Conservation (phyloP, 331 rosid species). For the Malus hybrid region DNA sequence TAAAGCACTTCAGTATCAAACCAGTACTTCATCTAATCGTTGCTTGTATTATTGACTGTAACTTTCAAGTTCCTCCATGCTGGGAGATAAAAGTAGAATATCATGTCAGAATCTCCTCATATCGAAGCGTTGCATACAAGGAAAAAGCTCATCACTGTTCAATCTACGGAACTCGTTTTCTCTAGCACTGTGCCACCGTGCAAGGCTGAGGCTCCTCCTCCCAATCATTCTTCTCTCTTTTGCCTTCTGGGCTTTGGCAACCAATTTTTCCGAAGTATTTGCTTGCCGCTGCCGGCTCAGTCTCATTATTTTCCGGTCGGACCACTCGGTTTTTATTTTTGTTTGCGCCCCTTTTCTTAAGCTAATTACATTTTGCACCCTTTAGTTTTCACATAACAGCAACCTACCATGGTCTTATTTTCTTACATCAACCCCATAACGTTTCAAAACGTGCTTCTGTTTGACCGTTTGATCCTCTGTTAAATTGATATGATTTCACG, state of each 20-base stretch:
- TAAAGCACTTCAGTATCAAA: no score
- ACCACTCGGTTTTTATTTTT: no score
- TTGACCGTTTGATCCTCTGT: no score
- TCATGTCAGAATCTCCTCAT: background rate
- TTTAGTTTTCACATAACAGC: no score
- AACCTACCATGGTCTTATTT: no score
- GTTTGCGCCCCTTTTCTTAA: no score
- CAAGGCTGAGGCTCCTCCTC: background rate
- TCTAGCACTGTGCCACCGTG: background rate
- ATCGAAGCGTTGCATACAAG: background rate
- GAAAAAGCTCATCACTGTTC: background rate
- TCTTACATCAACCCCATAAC: no score
- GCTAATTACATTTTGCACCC: no score
- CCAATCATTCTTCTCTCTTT: background rate
- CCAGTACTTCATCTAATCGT: constrained; percentile 29
- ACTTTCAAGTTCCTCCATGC: constrained; percentile 69
- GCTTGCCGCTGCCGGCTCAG: background rate
- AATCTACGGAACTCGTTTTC: background rate
- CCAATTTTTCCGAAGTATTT: background rate
- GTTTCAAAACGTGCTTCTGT: no score
- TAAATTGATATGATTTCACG: no score
- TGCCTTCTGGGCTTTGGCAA: background rate
- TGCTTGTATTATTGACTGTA: constrained; percentile 64
- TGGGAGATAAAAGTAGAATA: constrained; percentile 35
- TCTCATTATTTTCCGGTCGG: no score